Evolutionary conservation across 768 basidiomycete species (phyloP).

Genomic region (Hemileccinum impolitum): DNA sequence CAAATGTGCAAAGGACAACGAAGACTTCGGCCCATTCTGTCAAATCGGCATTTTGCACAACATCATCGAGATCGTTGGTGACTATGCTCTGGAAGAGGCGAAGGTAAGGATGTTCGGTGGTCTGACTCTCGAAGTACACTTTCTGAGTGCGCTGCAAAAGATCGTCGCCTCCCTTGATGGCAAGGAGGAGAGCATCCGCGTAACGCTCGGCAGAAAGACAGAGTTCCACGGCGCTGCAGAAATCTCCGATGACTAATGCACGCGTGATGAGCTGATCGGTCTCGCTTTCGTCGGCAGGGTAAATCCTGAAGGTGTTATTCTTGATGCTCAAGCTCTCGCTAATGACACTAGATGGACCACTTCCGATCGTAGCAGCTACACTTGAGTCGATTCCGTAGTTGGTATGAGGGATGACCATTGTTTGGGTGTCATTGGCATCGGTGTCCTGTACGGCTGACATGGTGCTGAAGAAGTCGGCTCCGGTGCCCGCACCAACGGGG

Average conservation of each 20-base stretch:
- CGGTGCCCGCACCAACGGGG: constrained; percentile 49
- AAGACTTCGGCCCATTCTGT: constrained; percentile 96
- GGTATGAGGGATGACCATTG: constrained; percentile 69
- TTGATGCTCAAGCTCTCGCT: constrained; percentile 49
- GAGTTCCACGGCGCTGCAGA: constrained; percentile 84
- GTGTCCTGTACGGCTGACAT: constrained; percentile 54
- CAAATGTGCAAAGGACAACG: constrained; percentile 94
- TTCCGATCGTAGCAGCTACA: constrained; percentile 94
- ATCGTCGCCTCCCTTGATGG: constrained; percentile 86
- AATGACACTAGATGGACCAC: constrained; percentile 76
- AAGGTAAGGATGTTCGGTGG: constrained; percentile 76
- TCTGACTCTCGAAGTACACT: constrained; percentile 86
- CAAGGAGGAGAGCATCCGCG: constrained; percentile 92
- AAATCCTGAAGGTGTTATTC: constrained; percentile 85
- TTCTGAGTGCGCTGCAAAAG: constrained; percentile 86
- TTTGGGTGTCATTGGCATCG: constrained; percentile 29
- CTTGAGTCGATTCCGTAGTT: constrained; percentile 83
- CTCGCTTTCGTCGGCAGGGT: constrained; percentile 82
- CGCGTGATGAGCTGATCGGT: constrained; percentile 87
- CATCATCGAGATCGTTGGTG: constrained; percentile 85
- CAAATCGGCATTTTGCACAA: constrained; percentile 95
- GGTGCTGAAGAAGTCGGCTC: constrained; percentile 86
- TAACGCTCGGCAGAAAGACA: constrained; percentile 87
- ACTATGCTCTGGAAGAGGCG: constrained; percentile 95
- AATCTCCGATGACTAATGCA: constrained; percentile 94